These are phyloP conservation scores for Pythium aristosporum DNA, from an alignment of 352 stramenopile genomes.

Conservation along the genomic window DNA sequence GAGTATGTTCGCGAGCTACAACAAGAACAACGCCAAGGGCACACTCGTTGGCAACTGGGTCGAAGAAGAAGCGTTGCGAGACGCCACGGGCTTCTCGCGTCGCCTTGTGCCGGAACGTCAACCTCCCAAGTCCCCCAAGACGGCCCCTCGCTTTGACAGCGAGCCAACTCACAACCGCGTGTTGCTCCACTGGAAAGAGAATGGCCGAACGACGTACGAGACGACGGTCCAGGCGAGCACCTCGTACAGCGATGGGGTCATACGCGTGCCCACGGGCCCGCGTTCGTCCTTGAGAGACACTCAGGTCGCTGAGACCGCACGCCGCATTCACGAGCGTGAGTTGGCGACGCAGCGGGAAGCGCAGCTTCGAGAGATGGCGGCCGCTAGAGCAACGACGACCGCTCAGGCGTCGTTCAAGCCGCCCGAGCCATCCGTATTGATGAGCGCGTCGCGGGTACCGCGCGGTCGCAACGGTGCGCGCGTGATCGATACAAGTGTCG, in stretches of 20 bases:
- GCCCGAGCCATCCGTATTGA: conserved; percentile 11
- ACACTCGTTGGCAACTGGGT: conserved; percentile 85
- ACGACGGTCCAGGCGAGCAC: conserved; percentile 58
- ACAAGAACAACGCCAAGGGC: conserved; percentile 80
- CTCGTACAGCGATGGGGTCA: conserved; percentile 44
- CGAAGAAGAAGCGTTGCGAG: conserved; percentile 71
- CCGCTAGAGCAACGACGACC: conserved; percentile 13
- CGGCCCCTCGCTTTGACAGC: not conserved
- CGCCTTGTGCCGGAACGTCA: conserved; percentile 42
- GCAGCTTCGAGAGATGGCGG: conserved; percentile 21
- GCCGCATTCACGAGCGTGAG: conserved; percentile 37
- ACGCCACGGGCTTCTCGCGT: conserved; percentile 55
- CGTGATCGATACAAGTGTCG: conserved; percentile 46
- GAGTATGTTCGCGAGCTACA: conserved; percentile 63
- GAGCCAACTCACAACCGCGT: conserved; percentile 58
- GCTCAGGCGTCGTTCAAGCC: conserved; percentile 11
- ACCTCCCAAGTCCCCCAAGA: conserved; percentile 35
- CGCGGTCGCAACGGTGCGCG: conserved; percentile 54
- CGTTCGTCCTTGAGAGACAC: conserved; percentile 46
- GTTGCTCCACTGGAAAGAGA: conserved; percentile 36
- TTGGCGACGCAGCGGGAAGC: conserved; percentile 29
- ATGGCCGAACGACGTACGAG: conserved; percentile 40
- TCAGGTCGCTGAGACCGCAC: conserved; percentile 42
- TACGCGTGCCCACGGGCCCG: conserved; percentile 30
- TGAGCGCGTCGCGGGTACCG: conserved; percentile 34